These are phyloP conservation scores for Aspergillus sp. DNA, from an alignment of 2,329 filamentous ascomycete species.

Conservation along the genomic window DNA sequence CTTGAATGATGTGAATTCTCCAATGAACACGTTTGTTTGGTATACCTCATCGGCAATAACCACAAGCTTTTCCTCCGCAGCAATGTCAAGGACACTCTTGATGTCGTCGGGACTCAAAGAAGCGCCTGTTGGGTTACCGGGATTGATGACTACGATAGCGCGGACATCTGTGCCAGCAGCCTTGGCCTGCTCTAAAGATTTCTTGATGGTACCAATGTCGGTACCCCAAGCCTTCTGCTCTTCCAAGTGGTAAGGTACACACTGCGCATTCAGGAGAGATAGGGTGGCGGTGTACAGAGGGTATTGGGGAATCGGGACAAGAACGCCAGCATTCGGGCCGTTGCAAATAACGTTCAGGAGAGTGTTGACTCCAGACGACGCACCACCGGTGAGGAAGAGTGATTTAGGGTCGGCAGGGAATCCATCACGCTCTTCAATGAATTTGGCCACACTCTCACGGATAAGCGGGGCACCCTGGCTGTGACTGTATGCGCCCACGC, in stretches of 20 bases:
- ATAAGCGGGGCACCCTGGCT: conserved; percentile 86
- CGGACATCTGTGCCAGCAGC: conserved; percentile 80
- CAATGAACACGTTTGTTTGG: conserved; percentile 96
- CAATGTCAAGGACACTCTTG: conserved; percentile 80
- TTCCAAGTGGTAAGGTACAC: conserved; percentile 91
- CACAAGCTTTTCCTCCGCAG: conserved; percentile 79
- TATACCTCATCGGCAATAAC: conserved; percentile 97
- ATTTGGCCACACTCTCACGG: conserved; percentile 84
- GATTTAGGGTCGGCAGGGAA: conserved; percentile 76
- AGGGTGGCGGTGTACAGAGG: conserved; percentile 95
- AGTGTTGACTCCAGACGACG: conserved; percentile 92
- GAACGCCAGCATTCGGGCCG: conserved; percentile 72
- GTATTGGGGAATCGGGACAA: conserved; percentile 96
- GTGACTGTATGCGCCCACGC: conserved; percentile 94
- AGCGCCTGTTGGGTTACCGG: conserved; percentile 93
- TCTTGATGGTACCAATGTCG: conserved; percentile 73
- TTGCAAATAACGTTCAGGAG: conserved; percentile 87
- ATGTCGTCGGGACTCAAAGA: conserved; percentile 78
- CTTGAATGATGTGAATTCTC: conserved; percentile 96
- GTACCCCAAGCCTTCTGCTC: conserved; percentile 87
- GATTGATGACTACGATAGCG: conserved; percentile 96
- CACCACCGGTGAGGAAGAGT: conserved; percentile 89
- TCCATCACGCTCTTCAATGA: conserved; percentile 90
- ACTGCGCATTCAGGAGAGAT: conserved; percentile 76
- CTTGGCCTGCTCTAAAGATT: conserved; percentile 72